phyloP scores from a whole-genome alignment of 352 stramenopile species.

The Halophytophthora polymorphica region DNA sequence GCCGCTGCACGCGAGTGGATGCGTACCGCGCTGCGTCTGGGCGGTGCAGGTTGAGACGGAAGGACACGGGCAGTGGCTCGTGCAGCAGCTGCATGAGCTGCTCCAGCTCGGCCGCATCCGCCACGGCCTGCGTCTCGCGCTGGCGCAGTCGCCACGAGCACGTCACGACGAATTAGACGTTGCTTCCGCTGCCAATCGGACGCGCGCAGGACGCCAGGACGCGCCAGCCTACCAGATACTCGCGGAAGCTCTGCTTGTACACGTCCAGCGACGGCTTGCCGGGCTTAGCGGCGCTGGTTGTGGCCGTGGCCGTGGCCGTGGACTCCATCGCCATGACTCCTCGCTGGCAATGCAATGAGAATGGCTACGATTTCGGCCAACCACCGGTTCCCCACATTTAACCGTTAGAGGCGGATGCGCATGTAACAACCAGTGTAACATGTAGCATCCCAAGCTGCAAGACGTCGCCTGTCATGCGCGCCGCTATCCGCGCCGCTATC shows the following conservation, averaged over 20 bases:
- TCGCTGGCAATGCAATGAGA: constrained; percentile 2
- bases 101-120: constrained; percentile 45
- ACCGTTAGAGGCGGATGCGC: not conserved
- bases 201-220: not conserved
- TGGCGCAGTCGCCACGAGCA: constrained; percentile 4
- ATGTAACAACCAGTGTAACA: not conserved
- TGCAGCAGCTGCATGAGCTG: constrained; percentile 73
- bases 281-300: constrained; percentile 13
- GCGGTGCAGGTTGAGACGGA: constrained; percentile 79
- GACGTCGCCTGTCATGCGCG: no score
- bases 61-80: constrained; percentile 74
- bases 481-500: no score
- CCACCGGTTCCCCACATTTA: not conserved
- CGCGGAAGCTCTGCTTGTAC: constrained; percentile 84
- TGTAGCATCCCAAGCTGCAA: no score
- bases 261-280: constrained; percentile 60
- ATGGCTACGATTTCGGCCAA: constrained; percentile 14
- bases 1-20: not conserved
- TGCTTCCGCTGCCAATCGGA: no score
- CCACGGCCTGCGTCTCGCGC: constrained; percentile 60
- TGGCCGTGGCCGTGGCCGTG: constrained; percentile 6
- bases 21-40: constrained; percentile 41
- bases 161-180: not conserved
- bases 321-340: constrained; percentile 1
- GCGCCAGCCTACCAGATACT: constrained; percentile 40